Evolutionary conservation across 164 flowering plant genomes (phyloP).

Genomic region (Saururus chinensis): DNA sequence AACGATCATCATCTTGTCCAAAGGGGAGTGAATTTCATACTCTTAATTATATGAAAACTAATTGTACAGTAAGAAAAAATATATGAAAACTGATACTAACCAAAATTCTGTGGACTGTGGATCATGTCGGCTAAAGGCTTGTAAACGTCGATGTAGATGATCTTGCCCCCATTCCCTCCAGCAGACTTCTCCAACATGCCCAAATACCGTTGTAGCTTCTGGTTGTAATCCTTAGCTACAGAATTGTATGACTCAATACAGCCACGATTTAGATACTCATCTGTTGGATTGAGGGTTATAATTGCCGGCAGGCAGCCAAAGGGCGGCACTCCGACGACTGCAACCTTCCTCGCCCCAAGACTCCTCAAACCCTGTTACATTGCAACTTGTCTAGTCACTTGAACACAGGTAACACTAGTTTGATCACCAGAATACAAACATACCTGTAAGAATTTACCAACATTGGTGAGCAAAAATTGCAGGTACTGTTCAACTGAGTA

Average conservation of each 20-base stretch:
- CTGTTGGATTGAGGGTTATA: constrained; percentile 27
- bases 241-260: constrained; percentile 9
- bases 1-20: no score
- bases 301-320: constrained; percentile 64
- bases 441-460: constrained; percentile 24
- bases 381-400: not conserved
- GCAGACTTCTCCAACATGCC: constrained; percentile 15
- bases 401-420: not conserved
- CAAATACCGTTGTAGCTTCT: constrained; percentile 25
- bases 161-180: constrained; percentile 6
- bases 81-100: constrained; percentile 18
- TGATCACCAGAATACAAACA: not conserved
- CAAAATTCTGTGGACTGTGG: constrained; percentile 15
- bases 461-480: constrained; percentile 15
- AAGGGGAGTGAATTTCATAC: no score
- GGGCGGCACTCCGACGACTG: constrained; percentile 44
- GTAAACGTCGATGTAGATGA: constrained; percentile 26
- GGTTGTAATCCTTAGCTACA: constrained; percentile 33
- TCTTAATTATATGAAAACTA: no score
- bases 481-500: constrained; percentile 19
- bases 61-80: no score
- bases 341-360: constrained; percentile 39
- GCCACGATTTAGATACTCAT: constrained; percentile 11
- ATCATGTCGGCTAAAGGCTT: constrained; percentile 25
- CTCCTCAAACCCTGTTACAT: constrained; percentile 29